These are phyloP conservation scores for Rhinocladiella similis DNA, from an alignment of 2,329 filamentous ascomycete genomes.

Conservation along the genomic window DNA sequence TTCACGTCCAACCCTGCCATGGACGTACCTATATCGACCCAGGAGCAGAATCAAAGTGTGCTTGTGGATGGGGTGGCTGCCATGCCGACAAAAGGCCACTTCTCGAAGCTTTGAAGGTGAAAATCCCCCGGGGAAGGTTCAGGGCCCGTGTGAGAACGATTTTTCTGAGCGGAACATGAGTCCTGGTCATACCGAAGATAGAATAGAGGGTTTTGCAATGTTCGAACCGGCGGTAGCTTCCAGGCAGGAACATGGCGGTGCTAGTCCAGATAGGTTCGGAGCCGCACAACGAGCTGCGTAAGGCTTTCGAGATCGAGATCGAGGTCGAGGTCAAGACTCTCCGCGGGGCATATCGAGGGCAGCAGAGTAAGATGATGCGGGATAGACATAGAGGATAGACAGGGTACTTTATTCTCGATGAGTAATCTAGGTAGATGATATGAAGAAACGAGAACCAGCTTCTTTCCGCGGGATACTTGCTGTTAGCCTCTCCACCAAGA, in stretches of 20 bases:
- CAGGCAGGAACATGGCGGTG: slow-evolving; percentile 58
- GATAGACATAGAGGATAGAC: no score
- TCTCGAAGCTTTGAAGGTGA: not conserved
- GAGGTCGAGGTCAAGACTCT: not conserved
- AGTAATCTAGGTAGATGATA: no score
- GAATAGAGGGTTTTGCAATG: slow-evolving; percentile 55
- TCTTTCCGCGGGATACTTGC: no score
- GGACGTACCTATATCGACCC: slow-evolving; percentile 28
- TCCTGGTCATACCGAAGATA: no score
- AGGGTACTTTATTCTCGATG: no score
- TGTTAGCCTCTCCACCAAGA: no score
- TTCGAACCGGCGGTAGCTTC: slow-evolving; percentile 70
- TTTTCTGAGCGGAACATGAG: no score
- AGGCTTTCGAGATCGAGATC: slow-evolving; percentile 45
- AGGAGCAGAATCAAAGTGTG: slow-evolving; percentile 24
- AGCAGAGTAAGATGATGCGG: no score
- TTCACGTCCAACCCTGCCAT: slow-evolving; percentile 31
- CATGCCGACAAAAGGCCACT: slow-evolving; percentile 10
- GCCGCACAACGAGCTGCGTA: no score
- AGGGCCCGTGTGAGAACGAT: not conserved
- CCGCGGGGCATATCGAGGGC: not conserved
- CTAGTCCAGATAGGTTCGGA: not conserved
- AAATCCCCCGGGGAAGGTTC: no score
- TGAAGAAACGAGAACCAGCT: no score
- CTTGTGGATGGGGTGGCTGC: slow-evolving; percentile 12